These are phyloP conservation scores for Annulohypoxylon nitens DNA, from an alignment of 495 filamentous ascomycete genomes.

Conservation along the genomic window DNA sequence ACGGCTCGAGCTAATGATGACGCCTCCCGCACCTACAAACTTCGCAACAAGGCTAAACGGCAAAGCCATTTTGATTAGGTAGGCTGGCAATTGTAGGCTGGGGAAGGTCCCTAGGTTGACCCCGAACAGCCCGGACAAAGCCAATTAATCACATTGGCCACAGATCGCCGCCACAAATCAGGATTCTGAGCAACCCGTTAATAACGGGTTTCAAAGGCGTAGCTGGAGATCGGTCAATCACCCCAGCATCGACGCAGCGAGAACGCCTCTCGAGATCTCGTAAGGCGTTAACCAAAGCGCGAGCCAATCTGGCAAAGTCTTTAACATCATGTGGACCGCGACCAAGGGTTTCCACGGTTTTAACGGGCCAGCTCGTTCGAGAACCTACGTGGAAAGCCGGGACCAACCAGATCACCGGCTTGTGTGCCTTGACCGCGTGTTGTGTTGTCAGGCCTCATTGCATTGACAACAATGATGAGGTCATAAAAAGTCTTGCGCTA, in stretches of 20 bases:
- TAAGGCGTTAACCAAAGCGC: conserved; percentile 24
- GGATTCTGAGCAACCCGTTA: background rate
- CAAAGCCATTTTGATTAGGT: conserved; percentile 21
- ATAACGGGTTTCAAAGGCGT: conserved; percentile 12
- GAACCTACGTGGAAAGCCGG: conserved; percentile 35
- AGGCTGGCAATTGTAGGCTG: background rate
- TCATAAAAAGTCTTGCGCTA: conserved; percentile 27
- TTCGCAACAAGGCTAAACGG: background rate
- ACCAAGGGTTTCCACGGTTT: conserved; percentile 18
- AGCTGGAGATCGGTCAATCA: conserved; percentile 34
- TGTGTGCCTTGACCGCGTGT: conserved; percentile 37
- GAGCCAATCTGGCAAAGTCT: conserved; percentile 27
- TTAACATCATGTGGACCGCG: conserved; percentile 30
- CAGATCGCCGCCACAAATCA: conserved; percentile 14
- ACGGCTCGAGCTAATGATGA: conserved; percentile 24
- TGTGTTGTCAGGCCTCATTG: conserved; percentile 32
- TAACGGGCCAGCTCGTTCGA: conserved; percentile 23
- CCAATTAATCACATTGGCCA: conserved; percentile 16
- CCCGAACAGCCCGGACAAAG: conserved; percentile 6
- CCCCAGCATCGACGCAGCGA: conserved; percentile 27
- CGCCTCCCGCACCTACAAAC: conserved; percentile 4
- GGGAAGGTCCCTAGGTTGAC: background rate
- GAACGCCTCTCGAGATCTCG: conserved; percentile 15
- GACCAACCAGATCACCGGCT: conserved; percentile 36
- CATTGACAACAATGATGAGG: conserved; percentile 32